These are phyloP conservation scores for Diaporthe destruens DNA, from an alignment of 2,329 filamentous ascomycete species.

Conservation along the genomic window DNA sequence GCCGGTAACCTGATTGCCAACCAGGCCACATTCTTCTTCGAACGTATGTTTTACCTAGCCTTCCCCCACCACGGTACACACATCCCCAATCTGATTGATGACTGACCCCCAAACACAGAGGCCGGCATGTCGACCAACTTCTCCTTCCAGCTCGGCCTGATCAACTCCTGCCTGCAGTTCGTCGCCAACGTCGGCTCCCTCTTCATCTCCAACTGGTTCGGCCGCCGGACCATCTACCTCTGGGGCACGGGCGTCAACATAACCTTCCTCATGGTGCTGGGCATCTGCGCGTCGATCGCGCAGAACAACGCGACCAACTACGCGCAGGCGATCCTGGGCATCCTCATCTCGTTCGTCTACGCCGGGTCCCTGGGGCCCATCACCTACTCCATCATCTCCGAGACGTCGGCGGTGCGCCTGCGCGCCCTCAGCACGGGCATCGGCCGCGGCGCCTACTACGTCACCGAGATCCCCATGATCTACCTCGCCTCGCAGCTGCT, in stretches of 20 bases:
- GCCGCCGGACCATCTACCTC: conserved; percentile 72
- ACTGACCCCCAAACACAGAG: conserved; percentile 17
- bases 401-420: conserved; percentile 75
- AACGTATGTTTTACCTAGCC: conserved; percentile 55
- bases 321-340: conserved; percentile 72
- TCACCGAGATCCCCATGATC: conserved; percentile 75
- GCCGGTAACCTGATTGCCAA: conserved; percentile 74
- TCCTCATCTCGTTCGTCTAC: conserved; percentile 76
- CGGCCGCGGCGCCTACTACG: conserved; percentile 73
- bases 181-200: conserved; percentile 47
- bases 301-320: conserved; percentile 57
- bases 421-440: conserved; percentile 74
- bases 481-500: conserved; percentile 73
- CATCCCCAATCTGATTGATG: neutral
- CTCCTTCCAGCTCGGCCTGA: conserved; percentile 41
- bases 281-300: conserved; percentile 67
- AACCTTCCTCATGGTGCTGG: conserved; percentile 67
- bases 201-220: conserved; percentile 53
- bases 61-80: neutral
- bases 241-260: conserved; percentile 69
- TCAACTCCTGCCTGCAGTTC: conserved; percentile 41
- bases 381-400: conserved; percentile 76
- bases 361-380: conserved; percentile 72
- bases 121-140: conserved; percentile 40
- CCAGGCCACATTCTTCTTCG: conserved; percentile 72